Conservation (phyloP, 2,329 filamentous ascomycete genomes). For the Lojkania enalia region DNA sequence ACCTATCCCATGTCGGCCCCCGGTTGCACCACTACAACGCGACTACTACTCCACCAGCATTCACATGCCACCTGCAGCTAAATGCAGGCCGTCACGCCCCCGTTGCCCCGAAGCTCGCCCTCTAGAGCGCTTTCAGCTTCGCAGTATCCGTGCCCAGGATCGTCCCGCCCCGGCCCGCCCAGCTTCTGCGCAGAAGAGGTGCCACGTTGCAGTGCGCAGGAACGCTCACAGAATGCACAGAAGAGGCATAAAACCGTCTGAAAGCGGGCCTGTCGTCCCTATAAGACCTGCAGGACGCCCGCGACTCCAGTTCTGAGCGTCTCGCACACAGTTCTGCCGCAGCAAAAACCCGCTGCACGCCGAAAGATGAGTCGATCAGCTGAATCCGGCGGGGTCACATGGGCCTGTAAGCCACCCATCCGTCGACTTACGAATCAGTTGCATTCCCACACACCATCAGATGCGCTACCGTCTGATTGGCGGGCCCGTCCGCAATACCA, state of each 20-base stretch:
- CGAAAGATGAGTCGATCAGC: slow-evolving; percentile 41
- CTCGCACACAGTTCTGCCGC: slow-evolving; percentile 19
- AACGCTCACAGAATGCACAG: slow-evolving; percentile 33
- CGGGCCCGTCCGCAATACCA: slow-evolving; percentile 31
- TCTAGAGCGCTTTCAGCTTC: slow-evolving; percentile 27
- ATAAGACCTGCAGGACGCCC: slow-evolving; percentile 29
- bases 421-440: slow-evolving; percentile 42
- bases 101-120: slow-evolving; percentile 14
- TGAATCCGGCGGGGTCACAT: slow-evolving; percentile 40
- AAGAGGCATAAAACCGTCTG: slow-evolving; percentile 28
- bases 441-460: slow-evolving; percentile 43
- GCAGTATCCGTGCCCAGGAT: slow-evolving; percentile 38
- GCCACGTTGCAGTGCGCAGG: slow-evolving; percentile 43
- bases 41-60: slow-evolving; percentile 14
- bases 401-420: slow-evolving; percentile 44
- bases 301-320: slow-evolving; percentile 11
- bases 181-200: slow-evolving; percentile 40
- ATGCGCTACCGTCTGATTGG: slow-evolving; percentile 33
- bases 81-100: slow-evolving; percentile 25
- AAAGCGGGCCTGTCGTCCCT: slow-evolving; percentile 20
- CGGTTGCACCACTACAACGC: too few species aligned
- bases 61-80: slow-evolving; percentile 32
- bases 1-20: too few species aligned
- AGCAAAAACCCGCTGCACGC: slow-evolving; percentile 26
- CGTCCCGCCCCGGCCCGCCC: slow-evolving; percentile 41